These are phyloP conservation scores for Phascolomyces articulosus DNA, from an alignment of 371 early-diverging fungal genomes.

Conservation along the genomic window DNA sequence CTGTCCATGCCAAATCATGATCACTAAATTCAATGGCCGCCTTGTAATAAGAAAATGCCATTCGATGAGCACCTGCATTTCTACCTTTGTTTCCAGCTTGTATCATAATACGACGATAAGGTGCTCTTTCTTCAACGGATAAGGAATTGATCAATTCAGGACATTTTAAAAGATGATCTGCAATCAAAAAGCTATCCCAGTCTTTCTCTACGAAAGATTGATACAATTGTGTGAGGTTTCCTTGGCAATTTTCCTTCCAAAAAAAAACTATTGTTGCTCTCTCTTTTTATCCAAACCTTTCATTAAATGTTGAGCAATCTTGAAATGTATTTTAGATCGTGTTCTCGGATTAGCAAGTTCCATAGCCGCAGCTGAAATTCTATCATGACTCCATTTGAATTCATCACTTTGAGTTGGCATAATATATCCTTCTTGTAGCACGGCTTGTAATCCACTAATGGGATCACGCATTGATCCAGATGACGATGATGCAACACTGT, in stretches of 20 bases:
- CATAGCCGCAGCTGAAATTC: slow-evolving; percentile 52
- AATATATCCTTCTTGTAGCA: slow-evolving; percentile 49
- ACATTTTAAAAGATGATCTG: slow-evolving; percentile 48
- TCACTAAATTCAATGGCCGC: slow-evolving; percentile 33
- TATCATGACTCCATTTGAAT: slow-evolving; percentile 51
- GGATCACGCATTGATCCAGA: slow-evolving; percentile 21
- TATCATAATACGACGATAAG: slow-evolving; percentile 31
- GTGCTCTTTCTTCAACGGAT: slow-evolving; percentile 16
- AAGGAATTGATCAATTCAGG: slow-evolving; percentile 18
- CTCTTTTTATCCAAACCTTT: no score
- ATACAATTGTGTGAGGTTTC: background rate
- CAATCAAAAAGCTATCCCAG: slow-evolving; percentile 32
- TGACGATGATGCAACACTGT: background rate
- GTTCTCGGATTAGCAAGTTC: slow-evolving; percentile 39
- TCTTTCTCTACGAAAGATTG: background rate
- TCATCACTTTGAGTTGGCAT: slow-evolving; percentile 44
- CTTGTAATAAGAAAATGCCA: slow-evolving; percentile 37
- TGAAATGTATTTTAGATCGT: slow-evolving; percentile 40
- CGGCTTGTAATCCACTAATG: slow-evolving; percentile 47
- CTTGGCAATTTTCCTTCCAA: background rate
- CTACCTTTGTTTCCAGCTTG: slow-evolving; percentile 41
- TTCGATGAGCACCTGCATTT: slow-evolving; percentile 44
- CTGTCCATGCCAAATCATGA: slow-evolving; percentile 22
- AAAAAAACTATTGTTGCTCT: no score
- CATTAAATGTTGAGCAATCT: slow-evolving; percentile 36